Conservation (phyloP, 345 rosid species). For the Hevea brasiliensis region DNA sequence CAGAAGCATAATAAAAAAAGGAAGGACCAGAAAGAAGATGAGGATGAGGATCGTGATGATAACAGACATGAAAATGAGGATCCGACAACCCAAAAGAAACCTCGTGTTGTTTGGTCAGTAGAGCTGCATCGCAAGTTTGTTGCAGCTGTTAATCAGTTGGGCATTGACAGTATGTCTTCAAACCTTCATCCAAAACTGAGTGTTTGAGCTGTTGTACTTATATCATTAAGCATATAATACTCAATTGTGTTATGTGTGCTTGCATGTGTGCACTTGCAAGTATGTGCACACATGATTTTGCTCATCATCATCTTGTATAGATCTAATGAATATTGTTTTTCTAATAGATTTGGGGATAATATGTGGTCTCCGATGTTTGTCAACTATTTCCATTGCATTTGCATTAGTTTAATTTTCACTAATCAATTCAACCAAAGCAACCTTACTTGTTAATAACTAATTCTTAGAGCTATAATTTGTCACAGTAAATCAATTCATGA, state of each 20-base stretch:
- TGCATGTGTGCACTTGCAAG: too few species aligned
- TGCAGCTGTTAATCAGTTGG: slow-evolving; percentile 35
- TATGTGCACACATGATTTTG: too few species aligned
- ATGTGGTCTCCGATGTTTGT: not conserved
- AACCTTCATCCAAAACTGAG: not conserved
- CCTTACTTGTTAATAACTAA: not conserved
- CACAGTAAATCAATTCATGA: not conserved
- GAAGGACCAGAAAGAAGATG: slow-evolving; percentile 37
- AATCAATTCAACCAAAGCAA: not conserved
- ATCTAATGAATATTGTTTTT: not conserved
- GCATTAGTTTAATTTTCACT: not conserved
- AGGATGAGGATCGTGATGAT: slow-evolving; percentile 34
- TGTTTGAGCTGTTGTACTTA: not conserved
- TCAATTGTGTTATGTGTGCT: not conserved
- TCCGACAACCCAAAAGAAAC: slow-evolving; percentile 33
- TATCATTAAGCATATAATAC: not conserved
- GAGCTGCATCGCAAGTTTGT: slow-evolving; percentile 39
- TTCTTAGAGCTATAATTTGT: not conserved
- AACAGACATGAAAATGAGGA: slow-evolving; percentile 30
- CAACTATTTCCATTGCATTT: not conserved
- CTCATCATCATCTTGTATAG: not conserved
- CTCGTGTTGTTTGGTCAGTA: slow-evolving; percentile 40
- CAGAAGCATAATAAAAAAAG: slow-evolving; percentile 33
- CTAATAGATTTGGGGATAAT: not conserved
- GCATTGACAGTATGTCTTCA: slow-evolving; percentile 34